These are phyloP conservation scores for Lavandula angustifolia DNA, from an alignment of 257 asterid species.

Conservation along the genomic window DNA sequence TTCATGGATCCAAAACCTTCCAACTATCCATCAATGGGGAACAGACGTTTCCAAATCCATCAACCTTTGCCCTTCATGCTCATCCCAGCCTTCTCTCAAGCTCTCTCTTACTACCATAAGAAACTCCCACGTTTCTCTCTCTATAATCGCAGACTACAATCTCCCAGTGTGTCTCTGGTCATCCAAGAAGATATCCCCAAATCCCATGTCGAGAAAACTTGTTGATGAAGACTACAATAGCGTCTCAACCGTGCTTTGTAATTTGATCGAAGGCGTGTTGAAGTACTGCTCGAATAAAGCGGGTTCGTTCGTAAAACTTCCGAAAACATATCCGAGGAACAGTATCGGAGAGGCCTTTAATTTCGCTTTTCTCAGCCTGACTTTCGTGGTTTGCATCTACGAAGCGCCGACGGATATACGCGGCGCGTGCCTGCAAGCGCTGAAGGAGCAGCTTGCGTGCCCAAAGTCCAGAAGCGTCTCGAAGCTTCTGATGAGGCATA, in stretches of 20 bases:
- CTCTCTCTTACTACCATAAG: conserved; percentile 49
- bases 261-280: conserved; percentile 53
- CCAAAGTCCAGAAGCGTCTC: conserved; percentile 52
- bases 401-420: conserved; percentile 75
- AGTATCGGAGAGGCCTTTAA: conserved; percentile 52
- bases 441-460: conserved; percentile 54
- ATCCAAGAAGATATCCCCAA: conserved; percentile 46
- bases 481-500: conserved; percentile 46
- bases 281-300: conserved; percentile 43
- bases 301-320: conserved; percentile 35
- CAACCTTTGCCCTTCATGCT: conserved; percentile 50
- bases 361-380: conserved; percentile 57
- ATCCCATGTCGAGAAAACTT: conserved; percentile 29
- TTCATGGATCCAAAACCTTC: conserved; percentile 64
- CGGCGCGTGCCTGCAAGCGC: conserved; percentile 41
- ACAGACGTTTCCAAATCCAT: conserved; percentile 41
- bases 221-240: conserved; percentile 28
- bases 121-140: conserved; percentile 40
- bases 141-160: conserved; percentile 60
- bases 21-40: conserved; percentile 52
- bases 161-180: conserved; percentile 71
- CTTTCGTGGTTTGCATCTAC: conserved; percentile 70
- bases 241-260: conserved; percentile 34
- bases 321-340: conserved; percentile 11
- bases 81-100: conserved; percentile 64